Percentiles rank a stretch among this genome's conserved stretches.
These are phyloP conservation scores for Xylariales sp. DNA, from an alignment of 2,329 filamentous ascomycete genomes.

Conservation along the genomic window DNA sequence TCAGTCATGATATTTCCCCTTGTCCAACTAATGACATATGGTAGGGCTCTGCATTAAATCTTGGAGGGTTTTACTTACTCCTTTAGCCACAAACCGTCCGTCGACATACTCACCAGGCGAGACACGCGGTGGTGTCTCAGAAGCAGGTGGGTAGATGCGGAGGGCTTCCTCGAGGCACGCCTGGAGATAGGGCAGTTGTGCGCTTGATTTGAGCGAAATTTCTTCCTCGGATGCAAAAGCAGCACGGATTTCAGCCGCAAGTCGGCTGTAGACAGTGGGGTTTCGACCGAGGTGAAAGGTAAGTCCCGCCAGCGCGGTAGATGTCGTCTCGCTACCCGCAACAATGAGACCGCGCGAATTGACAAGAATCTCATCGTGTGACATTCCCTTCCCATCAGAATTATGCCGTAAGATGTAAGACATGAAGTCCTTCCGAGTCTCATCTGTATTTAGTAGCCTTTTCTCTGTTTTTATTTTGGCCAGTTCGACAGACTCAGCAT, in stretches of 20 bases:
- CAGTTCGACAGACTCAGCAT: neutral
- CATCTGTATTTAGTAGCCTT: constrained; percentile 3
- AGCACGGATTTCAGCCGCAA: constrained; percentile 13
- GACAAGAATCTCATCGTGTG: constrained; percentile 10
- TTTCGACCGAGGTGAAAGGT: constrained; percentile 12
- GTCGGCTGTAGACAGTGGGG: constrained; percentile 1
- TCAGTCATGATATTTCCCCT: neutral
- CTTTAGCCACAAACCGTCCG: constrained; percentile 11
- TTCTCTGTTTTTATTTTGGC: neutral
- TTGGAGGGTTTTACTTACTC: too few species aligned
- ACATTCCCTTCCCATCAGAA: constrained; percentile 4
- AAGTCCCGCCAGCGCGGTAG: constrained; percentile 12
- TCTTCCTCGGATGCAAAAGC: constrained; percentile 11
- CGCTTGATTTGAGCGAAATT: constrained; percentile 12
- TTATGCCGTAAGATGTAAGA: constrained; percentile 10
- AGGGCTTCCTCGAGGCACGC: constrained; percentile 26
- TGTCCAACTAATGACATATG: neutral
- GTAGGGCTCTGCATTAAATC: too few species aligned
- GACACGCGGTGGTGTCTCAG: constrained; percentile 23
- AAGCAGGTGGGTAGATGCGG: constrained; percentile 26
- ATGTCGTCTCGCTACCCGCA: constrained; percentile 17
- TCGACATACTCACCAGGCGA: constrained; percentile 18
- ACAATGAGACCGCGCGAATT: constrained; percentile 12
- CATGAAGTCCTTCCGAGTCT: constrained; percentile 15
- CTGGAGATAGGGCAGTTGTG: constrained; percentile 23